Percentiles rank a stretch among this genome's conserved stretches.
Conservation (phyloP, 2,329 filamentous ascomycete species). For the Lomentospora prolificans region DNA sequence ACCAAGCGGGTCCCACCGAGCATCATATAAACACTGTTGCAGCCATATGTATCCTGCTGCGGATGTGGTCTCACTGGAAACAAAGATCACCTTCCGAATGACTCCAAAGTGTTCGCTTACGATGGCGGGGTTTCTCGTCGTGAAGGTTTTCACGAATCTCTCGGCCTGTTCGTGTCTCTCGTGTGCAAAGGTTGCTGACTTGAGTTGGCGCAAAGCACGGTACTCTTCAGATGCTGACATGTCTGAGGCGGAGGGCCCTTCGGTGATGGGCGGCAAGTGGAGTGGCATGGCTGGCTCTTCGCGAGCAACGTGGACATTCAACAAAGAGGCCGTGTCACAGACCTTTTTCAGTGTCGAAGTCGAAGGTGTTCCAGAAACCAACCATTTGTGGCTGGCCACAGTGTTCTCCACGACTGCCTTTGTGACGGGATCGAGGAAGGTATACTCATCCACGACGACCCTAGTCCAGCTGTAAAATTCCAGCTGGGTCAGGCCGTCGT, state of each 20-base stretch:
- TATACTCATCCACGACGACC: slow-evolving; percentile 33
- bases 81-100: slow-evolving; percentile 18
- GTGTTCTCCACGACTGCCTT: slow-evolving; percentile 23
- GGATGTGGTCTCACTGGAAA: slow-evolving; percentile 16
- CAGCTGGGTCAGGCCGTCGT: slow-evolving; percentile 16
- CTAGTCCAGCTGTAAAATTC: slow-evolving; percentile 28
- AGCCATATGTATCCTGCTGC: slow-evolving; percentile 18
- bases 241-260: slow-evolving; percentile 19
- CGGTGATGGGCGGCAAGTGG: slow-evolving; percentile 25
- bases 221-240: slow-evolving; percentile 24
- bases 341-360: slow-evolving; percentile 24
- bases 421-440: slow-evolving; percentile 24
- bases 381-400: slow-evolving; percentile 27
- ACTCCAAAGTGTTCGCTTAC: slow-evolving; percentile 12
- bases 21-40: slow-evolving; percentile 19
- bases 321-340: slow-evolving; percentile 22
- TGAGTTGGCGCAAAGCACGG: slow-evolving; percentile 21
- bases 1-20: slow-evolving; percentile 14
- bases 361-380: slow-evolving; percentile 33
- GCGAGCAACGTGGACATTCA: slow-evolving; percentile 29
- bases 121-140: slow-evolving; percentile 22
- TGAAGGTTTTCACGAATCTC: slow-evolving; percentile 20
- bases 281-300: slow-evolving; percentile 21
- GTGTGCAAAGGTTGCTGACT: slow-evolving; percentile 22
- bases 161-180: slow-evolving; percentile 25